Base-by-base conservation (phyloP, 306 rosid genomes). In the Rosa chinensis region DNA sequence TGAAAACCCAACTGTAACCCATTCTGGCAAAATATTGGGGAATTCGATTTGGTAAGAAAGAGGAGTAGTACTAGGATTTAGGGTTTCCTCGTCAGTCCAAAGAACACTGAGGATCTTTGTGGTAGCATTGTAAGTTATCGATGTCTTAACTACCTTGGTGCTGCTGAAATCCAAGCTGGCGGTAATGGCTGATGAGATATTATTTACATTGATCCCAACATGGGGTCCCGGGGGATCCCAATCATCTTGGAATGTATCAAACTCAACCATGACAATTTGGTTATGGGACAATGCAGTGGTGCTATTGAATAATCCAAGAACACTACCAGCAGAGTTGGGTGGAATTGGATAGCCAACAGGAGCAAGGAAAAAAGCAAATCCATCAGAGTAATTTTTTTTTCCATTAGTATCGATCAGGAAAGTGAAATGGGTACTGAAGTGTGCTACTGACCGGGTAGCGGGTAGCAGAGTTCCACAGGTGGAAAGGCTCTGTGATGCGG, bases 231-330 rank as follows among this genome's bases (percentile, higher is more conserved):
- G 66, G 2, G 84, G 86, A 66, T 84, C 86, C 75, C 78, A 64
- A 0, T 1, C 0, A 11, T 50, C 32, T 9, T 13, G 6, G 32
- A 6, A 70, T 7, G 75, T 80, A 14, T 80, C 87, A 28, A 84
- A 84, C 61, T 84, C 87, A 6, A 84, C 84, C 10, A 82, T 81
- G 10, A 80, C 82, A 25, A 84, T 67, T 43, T 14, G 16, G 25
- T 76, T 79, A 23, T 4, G 6, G 50, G 40, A 4, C 16, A 59
- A 25, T 21, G n/a, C 32, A 45, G 18, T 74, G 3, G 44, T 37
- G 20, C 2, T 21, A 25, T 43, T 58, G 68, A 75, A 83, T 11
- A 84, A 49, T 14, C 79, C 87, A 12, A 84, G 76, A 39, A 2
- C 17, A 3, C 67, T 76, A 2, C 82, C 87, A 3, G 5, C 1